These are phyloP conservation scores for Debaryomyces fabryi DNA, from an alignment of 1,139 yeast species.

Conservation along the genomic window DNA sequence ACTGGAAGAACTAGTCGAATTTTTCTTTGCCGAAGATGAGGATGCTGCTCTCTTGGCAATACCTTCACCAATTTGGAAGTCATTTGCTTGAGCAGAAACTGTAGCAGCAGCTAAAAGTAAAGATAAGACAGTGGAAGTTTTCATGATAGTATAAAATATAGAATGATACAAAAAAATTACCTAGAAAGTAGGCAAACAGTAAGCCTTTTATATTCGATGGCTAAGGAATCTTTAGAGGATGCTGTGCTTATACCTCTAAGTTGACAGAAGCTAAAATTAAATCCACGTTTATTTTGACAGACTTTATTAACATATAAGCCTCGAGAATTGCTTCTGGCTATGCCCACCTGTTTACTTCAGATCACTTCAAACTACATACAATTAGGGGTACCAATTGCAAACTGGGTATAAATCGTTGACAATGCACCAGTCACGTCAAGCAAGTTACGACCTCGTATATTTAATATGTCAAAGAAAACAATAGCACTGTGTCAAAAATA, in stretches of 20 bases:
- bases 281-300: neutral
- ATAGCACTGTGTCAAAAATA: neutral
- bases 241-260: neutral
- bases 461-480: neutral
- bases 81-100: conserved; percentile 8
- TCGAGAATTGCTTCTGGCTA: neutral
- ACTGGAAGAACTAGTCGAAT: conserved; percentile 9
- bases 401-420: neutral
- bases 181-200: neutral
- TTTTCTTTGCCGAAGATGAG: conserved; percentile 10
- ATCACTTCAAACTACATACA: neutral
- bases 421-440: neutral
- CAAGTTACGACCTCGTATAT: neutral
- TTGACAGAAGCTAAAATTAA: neutral
- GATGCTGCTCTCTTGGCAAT: conserved; percentile 12
- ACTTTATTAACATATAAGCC: neutral
- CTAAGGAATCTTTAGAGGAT: neutral
- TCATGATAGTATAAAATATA: conserved; percentile 12
- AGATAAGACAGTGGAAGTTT: conserved; percentile 16
- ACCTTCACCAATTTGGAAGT: conserved; percentile 1
- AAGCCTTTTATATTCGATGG: neutral
- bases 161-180: neutral
- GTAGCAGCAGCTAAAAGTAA: conserved; percentile 13
- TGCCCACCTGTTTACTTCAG: neutral
- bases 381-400: neutral